A percentile compares a stretch with the other conserved stretches of the same genome.
phyloP scores from a whole-genome alignment of 1,139 yeast species.

The Kurtzmaniella quercitrusa region DNA sequence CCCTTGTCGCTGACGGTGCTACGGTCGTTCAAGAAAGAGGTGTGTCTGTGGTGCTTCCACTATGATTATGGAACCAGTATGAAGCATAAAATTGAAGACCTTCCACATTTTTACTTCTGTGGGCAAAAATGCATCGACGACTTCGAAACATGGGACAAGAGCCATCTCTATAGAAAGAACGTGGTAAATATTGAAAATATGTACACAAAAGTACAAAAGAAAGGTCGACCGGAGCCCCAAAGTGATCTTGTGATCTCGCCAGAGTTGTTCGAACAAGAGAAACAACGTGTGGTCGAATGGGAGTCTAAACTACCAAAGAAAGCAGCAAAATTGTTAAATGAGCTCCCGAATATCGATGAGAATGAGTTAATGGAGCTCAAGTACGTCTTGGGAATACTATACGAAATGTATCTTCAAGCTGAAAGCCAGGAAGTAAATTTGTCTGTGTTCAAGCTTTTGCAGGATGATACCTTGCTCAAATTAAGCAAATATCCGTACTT shows the following conservation, averaged over 20 bases:
- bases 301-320: slow-evolving; percentile 23
- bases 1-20: slow-evolving; percentile 49
- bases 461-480: slow-evolving; percentile 53
- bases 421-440: slow-evolving; percentile 4
- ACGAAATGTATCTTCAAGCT: slow-evolving; percentile 16
- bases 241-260: slow-evolving; percentile 4
- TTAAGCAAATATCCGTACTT: slow-evolving; percentile 47
- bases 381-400: slow-evolving; percentile 31
- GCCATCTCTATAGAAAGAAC: slow-evolving; percentile 17
- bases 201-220: slow-evolving; percentile 13
- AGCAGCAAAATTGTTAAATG: slow-evolving; percentile 22
- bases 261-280: slow-evolving; percentile 15
- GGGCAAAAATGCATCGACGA: slow-evolving; percentile 36
- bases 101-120: slow-evolving; percentile 48
- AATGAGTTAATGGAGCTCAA: slow-evolving; percentile 37
- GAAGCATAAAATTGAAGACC: slow-evolving; percentile 27
- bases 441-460: slow-evolving; percentile 40
- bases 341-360: slow-evolving; percentile 30
- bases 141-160: slow-evolving; percentile 26
- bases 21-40: slow-evolving; percentile 60
- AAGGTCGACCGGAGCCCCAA: not conserved
- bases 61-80: slow-evolving; percentile 48
- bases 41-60: slow-evolving; percentile 52
- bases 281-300: slow-evolving; percentile 32
- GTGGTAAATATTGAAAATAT: slow-evolving; percentile 26